Evolutionary conservation across 2,329 filamentous ascomycete genomes (phyloP).

Genomic region (Exophiala calicioides): DNA sequence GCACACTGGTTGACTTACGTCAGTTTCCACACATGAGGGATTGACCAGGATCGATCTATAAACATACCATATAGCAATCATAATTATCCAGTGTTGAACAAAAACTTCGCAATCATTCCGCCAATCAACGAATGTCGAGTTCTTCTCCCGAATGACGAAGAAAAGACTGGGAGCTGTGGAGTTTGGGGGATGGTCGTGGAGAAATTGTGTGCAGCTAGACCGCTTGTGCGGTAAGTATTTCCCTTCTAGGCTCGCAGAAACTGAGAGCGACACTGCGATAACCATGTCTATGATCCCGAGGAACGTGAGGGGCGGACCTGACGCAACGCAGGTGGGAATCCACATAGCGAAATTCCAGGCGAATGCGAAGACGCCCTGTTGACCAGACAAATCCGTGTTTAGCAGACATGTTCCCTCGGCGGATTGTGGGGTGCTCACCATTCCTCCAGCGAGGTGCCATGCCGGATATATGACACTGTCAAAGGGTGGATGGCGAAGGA

Average conservation of each 20-base stretch:
- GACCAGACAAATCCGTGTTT: neutral
- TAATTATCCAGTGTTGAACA: neutral
- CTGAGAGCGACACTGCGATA: neutral
- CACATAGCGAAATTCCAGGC: slow-evolving; percentile 5
- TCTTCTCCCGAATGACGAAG: neutral
- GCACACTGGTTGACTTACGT: too few species aligned
- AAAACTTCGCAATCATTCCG: neutral
- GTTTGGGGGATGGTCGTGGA: neutral
- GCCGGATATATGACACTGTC: neutral
- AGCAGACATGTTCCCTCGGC: neutral
- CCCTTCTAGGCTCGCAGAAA: neutral
- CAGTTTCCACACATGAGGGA: too few species aligned
- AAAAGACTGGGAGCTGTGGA: slow-evolving; percentile 2
- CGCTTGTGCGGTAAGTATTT: neutral
- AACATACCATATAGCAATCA: neutral
- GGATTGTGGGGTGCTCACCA: neutral
- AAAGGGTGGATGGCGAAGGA: neutral
- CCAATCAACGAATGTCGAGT: neutral
- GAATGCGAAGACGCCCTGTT: slow-evolving; percentile 1
- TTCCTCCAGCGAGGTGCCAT: slow-evolving; percentile 4
- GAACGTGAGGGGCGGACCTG: neutral
- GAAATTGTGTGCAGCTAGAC: neutral
- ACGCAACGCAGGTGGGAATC: neutral
- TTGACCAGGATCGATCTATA: too few species aligned
- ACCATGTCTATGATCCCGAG: neutral